Evolutionary conservation across 2,329 filamentous ascomycete genomes (phyloP), one percentile per base, ranked within the genome.

Genomic region (Colletotrichum sp.): DNA sequence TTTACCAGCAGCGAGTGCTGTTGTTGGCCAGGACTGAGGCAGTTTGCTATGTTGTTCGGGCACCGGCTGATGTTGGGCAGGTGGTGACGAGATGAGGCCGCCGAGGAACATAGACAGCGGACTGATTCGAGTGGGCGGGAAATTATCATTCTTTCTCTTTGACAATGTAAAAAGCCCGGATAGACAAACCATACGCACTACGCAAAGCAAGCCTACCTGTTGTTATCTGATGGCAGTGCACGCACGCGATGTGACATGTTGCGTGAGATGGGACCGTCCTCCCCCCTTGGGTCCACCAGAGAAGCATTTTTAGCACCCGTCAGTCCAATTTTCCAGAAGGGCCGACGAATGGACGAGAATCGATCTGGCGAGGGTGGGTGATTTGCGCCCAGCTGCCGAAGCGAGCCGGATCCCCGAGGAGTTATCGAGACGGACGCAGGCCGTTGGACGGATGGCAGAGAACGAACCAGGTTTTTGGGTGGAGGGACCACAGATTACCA

Each of bases 231-330:
- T 59, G 70, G 44, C 70, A 68, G 70, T 64, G 73, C 70, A 63
- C 44, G 28, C 22, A 72, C 69, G 55, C 69, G 39, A 75, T 24
- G n/a, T 62, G 26, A 67, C 39, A 24, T 67, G 24, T 44, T 48
- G 65, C 39, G 18, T 1, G 44, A 59, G 59, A 57, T n/a, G 32
- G 22, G 39, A 48, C 39, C 18, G 39, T 3, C 39, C 18, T n/a
- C 18, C 39, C n/a, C 13, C 18, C 24, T 24, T n/a, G 60, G 9
- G 8, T 57, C 73, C 73, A 65, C 64, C 57, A 52, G 73, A 73
- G 44, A 75, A 73, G 70, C 73, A 65, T 73, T 75, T 75, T 73
- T 69, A 74, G 73, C 70, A 75, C 30, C 52, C 34, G 36, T 10
- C 16, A 30, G 24, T 24, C 24, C 28, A 55, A 52, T 63, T 72